Conservation (phyloP, 257 asterid genomes). For the Nicotiana sylvestris region DNA sequence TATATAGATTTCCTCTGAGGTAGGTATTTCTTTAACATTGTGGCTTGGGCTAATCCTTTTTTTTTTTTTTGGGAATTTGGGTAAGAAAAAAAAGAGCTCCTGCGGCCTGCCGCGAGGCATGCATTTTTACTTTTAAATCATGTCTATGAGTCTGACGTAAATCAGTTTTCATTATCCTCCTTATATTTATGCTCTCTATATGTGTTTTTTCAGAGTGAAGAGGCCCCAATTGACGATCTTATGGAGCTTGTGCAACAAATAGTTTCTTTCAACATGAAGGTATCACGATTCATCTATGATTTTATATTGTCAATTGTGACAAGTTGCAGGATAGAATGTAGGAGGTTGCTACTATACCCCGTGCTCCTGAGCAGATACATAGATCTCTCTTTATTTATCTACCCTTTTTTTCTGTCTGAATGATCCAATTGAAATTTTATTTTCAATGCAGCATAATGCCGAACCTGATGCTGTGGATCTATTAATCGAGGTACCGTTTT, state of each 20-base stretch:
- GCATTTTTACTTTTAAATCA: neutral
- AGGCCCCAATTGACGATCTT: constrained; percentile 57
- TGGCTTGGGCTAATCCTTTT: neutral
- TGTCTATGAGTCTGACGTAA: neutral
- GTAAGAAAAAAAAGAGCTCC: neutral
- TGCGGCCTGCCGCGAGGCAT: neutral
- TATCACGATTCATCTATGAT: constrained; percentile 14
- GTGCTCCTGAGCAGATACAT: neutral
- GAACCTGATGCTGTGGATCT: constrained; percentile 49
- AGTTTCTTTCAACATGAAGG: constrained; percentile 93
- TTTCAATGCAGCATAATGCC: constrained; percentile 81
- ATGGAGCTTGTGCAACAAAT: constrained; percentile 85
- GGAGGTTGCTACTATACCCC: neutral
- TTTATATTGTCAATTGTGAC: neutral
- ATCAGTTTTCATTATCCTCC: constrained; percentile 9
- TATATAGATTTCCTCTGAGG: neutral
- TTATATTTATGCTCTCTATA: neutral
- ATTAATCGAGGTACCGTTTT: constrained; percentile 25
- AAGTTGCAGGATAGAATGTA: neutral
- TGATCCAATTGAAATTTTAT: neutral
- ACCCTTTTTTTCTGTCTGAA: neutral
- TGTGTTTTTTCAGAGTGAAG: constrained; percentile 30
- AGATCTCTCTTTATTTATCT: constrained; percentile 1
- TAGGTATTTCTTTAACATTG: neutral
- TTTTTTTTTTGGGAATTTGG: neutral